Percentiles rank a stretch among this genome's conserved stretches.
Conservation (phyloP, 352 stramenopile species). For the Thraustochytrium striatum region DNA sequence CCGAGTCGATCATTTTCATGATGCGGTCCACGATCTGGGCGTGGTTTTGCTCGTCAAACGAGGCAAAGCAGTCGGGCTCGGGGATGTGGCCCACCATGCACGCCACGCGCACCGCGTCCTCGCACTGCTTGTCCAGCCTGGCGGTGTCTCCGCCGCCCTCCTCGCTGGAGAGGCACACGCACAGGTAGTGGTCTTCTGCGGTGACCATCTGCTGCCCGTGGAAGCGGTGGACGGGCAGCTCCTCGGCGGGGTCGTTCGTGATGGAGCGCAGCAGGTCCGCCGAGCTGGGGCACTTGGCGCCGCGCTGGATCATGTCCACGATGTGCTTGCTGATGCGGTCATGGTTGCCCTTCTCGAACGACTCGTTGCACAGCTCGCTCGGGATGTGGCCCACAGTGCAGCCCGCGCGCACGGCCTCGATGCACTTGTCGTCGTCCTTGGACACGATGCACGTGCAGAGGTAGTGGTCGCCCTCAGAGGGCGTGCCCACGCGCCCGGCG, state of each 20-base stretch:
- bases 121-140: slow-evolving; percentile 37
- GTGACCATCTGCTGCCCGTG: slow-evolving; percentile 47
- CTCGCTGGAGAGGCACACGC: slow-evolving; percentile 28
- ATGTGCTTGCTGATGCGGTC: slow-evolving; percentile 16
- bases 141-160: background rate
- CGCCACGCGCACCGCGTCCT: slow-evolving; percentile 33
- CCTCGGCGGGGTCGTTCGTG: slow-evolving; percentile 1
- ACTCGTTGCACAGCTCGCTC: slow-evolving; percentile 23
- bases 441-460: slow-evolving; percentile 33
- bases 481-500: background rate
- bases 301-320: slow-evolving; percentile 9
- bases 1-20: slow-evolving; percentile 22
- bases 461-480: slow-evolving; percentile 19
- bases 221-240: slow-evolving; percentile 21
- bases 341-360: slow-evolving; percentile 40
- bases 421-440: slow-evolving; percentile 24
- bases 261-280: background rate
- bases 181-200: slow-evolving; percentile 36
- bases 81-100: slow-evolving; percentile 46
- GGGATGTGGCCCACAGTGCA: slow-evolving; percentile 43
- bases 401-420: slow-evolving; percentile 16
- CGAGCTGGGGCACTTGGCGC: background rate
- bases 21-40: slow-evolving; percentile 24
- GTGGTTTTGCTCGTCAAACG: slow-evolving; percentile 36
- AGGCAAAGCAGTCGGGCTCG: slow-evolving; percentile 38